Base-by-base conservation (phyloP, 192 early-diverging fungal genomes). In the Umbelopsis ramanniana region DNA sequence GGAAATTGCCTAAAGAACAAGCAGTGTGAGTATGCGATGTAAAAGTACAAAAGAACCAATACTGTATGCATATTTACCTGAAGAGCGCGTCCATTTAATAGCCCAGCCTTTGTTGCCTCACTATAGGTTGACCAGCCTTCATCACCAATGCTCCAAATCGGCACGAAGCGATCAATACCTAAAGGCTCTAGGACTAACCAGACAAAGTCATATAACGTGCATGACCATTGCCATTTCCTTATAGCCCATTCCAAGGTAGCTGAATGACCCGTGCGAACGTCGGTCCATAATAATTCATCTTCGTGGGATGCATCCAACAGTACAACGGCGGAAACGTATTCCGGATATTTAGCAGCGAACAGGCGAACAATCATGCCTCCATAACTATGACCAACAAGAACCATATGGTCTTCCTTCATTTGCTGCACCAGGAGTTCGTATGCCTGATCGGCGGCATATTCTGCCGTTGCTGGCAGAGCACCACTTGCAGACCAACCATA, bases 311-410 rank as follows among this genome's bases (percentile, higher is more conserved):
- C 50, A 26, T 70, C 69, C 33, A 70, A 29, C 10, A 70, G 50
- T 3, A 70, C 19, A 15, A 70, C 24, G 37, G 24, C 69, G 19
- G 48, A 35, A 33, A 70, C 69, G 33, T 70, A 38, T 29, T 40
- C 24, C 2, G 69, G 69, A 23, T 70, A 54, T 43, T 47, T 40
- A 11, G 69, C 69, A 19, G 69, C 53, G 21, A 70, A 54, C 14
- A 70, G 24, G 24, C 69, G 69, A 35, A 46, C 69, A 68, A 68
- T 54, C 69, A 54, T 43, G n/a, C 69, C 69, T 24, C 69, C 69
- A 33, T 52, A 70, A 10, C 48, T 40, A 43, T 54, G 48, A 11
- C 69, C 69, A 1, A 70, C 50, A 35, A 70, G 10, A 19, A 70
- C 22, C 29, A 70, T 24, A 22, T 35, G 29, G 5, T 54, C 69